Evolutionary conservation across 805 yeast species (phyloP), one percentile per base, ranked within the genome.

Genomic region (Candida taoyuanica): DNA sequence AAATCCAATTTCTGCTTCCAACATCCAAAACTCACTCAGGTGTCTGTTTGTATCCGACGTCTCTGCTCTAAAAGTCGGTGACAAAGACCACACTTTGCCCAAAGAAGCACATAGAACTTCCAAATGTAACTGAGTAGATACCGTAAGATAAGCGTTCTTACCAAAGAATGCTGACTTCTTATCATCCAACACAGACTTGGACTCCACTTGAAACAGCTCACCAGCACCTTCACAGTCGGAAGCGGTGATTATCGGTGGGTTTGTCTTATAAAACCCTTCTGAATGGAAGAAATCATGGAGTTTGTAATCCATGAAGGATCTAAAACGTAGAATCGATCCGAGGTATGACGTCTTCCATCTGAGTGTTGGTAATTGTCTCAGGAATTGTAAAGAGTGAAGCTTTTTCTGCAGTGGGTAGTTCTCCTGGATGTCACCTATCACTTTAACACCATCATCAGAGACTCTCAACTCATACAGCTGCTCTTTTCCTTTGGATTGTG

Each of bases 211-310:
- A 48, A 93, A 93, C 44, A 85, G 74, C 56, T 93, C 98, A 5
- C 98, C 98, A 3, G 95, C 97, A 14, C 98, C 98, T 63, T 93
- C 99, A 57, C 98, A 91, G 58, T 93, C 98, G 1, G 94, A 77
- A 9, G 85, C 69, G 0, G 98, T 93, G 17, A 91, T 63, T 11
- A 91, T 51, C 7, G 99, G 98, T 3, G 98, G 95, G 18, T 79
- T 68, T 0, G 85, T 87, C 63, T 86, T 89, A 12, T 70, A 62
- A 48, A 85, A 87, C 12, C 72, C 72, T 15, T 70, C 50, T 0
- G 53, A 39, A 15, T 67, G 62, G 57, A 86, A 85, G 49, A 75
- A 85, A 3, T 64, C 64, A 29, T 69, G 61, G 7, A 88, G 49
- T 21, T 66, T 58, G 2, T 63, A 47, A 48, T 86, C 87, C 1